phyloP scores from a whole-genome alignment of 176 grass and related monocot genomes.

The Musa acuminata region DNA sequence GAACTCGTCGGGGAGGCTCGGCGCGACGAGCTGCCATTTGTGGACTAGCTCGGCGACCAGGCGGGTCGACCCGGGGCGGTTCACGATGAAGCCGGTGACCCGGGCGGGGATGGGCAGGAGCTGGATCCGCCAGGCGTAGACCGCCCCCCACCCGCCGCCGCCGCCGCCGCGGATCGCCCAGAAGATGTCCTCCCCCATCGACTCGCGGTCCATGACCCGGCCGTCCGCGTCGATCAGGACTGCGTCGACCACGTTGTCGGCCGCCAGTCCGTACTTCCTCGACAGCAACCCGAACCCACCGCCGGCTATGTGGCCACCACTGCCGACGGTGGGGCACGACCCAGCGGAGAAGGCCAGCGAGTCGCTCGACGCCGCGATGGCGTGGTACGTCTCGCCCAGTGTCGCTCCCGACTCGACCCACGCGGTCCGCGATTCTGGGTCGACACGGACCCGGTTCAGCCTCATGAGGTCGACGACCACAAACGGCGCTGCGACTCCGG shows the following conservation, averaged over 20 bases:
- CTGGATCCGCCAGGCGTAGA: slow-evolving; percentile 47
- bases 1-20: slow-evolving; percentile 67
- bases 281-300: slow-evolving; percentile 77
- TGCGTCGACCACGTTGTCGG: slow-evolving; percentile 57
- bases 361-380: slow-evolving; percentile 20
- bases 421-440: slow-evolving; percentile 17
- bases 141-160: slow-evolving; percentile 54
- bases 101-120: slow-evolving; percentile 35
- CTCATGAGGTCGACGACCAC: slow-evolving; percentile 49
- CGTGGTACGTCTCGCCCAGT: slow-evolving; percentile 59
- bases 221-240: slow-evolving; percentile 39
- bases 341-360: slow-evolving; percentile 51
- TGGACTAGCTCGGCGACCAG: slow-evolving; percentile 31
- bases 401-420: slow-evolving; percentile 67
- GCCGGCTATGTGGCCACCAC: slow-evolving; percentile 58
- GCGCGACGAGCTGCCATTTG: slow-evolving; percentile 49
- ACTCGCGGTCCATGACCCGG: slow-evolving; percentile 26
- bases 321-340: slow-evolving; percentile 62
- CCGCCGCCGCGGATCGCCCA: slow-evolving; percentile 82
- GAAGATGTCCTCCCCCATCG: slow-evolving; percentile 68
- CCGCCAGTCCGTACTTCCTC: slow-evolving; percentile 51
- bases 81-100: slow-evolving; percentile 50
- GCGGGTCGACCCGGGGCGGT: slow-evolving; percentile 22
- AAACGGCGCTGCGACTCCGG: slow-evolving; percentile 8
- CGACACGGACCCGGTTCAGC: slow-evolving; percentile 41